Conservation (phyloP, 2,329 filamentous ascomycete species). For the Proliferodiscus dingleyae region DNA sequence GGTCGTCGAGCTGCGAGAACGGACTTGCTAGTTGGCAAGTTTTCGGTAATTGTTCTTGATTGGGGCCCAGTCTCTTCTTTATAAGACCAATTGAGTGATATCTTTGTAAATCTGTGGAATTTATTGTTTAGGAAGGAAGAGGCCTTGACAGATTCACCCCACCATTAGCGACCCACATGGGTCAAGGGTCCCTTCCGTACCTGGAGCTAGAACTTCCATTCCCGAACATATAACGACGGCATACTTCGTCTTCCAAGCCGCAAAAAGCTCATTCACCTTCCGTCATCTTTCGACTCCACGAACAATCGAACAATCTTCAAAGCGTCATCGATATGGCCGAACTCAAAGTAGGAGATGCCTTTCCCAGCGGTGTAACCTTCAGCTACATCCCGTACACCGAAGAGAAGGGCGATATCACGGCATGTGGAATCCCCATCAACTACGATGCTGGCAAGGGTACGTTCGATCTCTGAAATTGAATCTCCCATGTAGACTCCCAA, state of each 20-base stretch:
- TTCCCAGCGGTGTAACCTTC: conserved; percentile 78
- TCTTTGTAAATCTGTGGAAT: conserved; percentile 49
- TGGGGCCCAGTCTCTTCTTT: not conserved
- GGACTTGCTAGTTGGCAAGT: conserved; percentile 43
- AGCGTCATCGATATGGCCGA: conserved; percentile 19
- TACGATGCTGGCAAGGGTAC: conserved; percentile 74
- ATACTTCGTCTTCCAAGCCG: not conserved
- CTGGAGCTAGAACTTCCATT: not conserved
- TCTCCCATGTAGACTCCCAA: not conserved
- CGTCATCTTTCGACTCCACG: not conserved
- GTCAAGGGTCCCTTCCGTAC: conserved; percentile 1
- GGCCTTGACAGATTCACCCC: conserved; percentile 29
- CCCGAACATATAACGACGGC: not conserved
- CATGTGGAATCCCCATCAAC: conserved; percentile 72
- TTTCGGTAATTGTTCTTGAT: conserved; percentile 27
- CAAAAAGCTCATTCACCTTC: conserved; percentile 1
- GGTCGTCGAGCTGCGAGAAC: not conserved
- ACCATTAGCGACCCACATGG: conserved; percentile 10
- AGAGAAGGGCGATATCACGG: conserved; percentile 63
- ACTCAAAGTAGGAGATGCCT: conserved; percentile 66
- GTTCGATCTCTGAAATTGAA: not conserved
- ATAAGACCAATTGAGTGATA: not conserved
- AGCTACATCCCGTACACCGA: conserved; percentile 74
- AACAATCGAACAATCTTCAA: not conserved
- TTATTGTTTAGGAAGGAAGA: conserved; percentile 64